Evolutionary conservation across 768 basidiomycete genomes (phyloP).

Genomic region (Sarcodon sp.): DNA sequence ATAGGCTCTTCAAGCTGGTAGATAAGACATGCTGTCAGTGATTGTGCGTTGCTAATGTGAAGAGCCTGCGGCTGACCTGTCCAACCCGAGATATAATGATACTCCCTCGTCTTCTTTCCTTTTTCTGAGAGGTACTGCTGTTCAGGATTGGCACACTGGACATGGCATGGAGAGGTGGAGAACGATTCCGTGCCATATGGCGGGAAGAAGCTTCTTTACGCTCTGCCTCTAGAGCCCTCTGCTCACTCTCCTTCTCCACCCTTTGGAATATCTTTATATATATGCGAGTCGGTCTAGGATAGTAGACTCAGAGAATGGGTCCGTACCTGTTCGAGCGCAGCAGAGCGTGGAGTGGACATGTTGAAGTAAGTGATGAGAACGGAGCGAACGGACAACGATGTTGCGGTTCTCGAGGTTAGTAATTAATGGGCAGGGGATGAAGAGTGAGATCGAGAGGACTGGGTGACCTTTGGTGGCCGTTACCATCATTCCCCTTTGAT

Average conservation of each 20-base stretch:
- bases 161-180: too few species aligned
- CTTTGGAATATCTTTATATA: conserved; percentile 37
- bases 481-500: not conserved
- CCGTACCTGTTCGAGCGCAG: conserved; percentile 8
- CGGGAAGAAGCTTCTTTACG: conserved; percentile 1
- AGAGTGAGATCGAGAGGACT: not conserved
- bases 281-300: not conserved
- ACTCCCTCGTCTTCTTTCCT: not conserved
- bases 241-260: conserved; percentile 45
- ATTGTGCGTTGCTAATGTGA: not conserved
- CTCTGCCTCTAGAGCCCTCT: conserved; percentile 27
- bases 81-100: not conserved
- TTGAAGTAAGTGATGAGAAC: not conserved
- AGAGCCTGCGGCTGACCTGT: not conserved
- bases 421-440: conserved; percentile 1
- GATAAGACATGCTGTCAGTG: not conserved
- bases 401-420: not conserved
- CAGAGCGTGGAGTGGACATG: conserved; percentile 6
- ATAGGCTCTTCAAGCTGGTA: not conserved
- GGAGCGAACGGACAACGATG: conserved; percentile 2
- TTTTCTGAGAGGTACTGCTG: not conserved
- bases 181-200: not conserved
- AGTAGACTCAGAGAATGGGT: not conserved
- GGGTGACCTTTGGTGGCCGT: not conserved
- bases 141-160: too few species aligned